Base-by-base conservation (phyloP, 768 basidiomycete species). In the Rhodotorula paludigena region DNA sequence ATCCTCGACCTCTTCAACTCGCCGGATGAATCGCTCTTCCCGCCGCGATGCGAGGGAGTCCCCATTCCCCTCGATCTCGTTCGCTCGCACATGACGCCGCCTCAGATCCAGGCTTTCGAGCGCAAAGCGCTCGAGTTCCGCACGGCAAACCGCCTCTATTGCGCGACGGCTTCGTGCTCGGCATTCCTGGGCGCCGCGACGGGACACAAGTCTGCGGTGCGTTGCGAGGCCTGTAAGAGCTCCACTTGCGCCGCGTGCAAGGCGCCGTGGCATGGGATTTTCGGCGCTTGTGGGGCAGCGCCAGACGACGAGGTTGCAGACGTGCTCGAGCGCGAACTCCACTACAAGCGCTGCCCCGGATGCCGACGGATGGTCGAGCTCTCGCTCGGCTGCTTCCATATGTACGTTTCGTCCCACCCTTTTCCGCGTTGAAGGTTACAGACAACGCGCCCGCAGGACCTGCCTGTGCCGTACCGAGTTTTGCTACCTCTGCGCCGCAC, bases 301-400 rank as follows among this genome's bases (percentile, higher is more conserved):
- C 76, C 76, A 3, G 80, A 80, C 1, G 78, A 80, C 5, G 71
- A 81, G 7, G 80, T 80, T 52, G 75, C 86, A 8, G 79, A 76
- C 28, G 80, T 78, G 7, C 80, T 86, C 5, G 85, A 85, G 0
- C 73, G 73, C 3, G 69, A 78, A 38, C 66, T 82, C 55, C 78
- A 79, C 16, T 87, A 85, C 86, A 84, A 86, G 72, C 86, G 84
- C 0, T 87, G 86, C 73, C 86, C 86, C 0, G 80, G 80, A 8
- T 87, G 86, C 72, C 73, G 80, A 11, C 78, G 80, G 21, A 80
- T 87, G 55, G 81, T 87, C 45, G 86, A 87, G 68, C 80, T 86
- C 23, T 73, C 77, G 25, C 72, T 79, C 10, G 86, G 86, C 0
- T 87, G 86, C 66, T 85, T 82, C 74, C 86, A 87, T 55, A 86